Conservation (phyloP, 768 basidiomycete species). For the Rickenella mellea region DNA sequence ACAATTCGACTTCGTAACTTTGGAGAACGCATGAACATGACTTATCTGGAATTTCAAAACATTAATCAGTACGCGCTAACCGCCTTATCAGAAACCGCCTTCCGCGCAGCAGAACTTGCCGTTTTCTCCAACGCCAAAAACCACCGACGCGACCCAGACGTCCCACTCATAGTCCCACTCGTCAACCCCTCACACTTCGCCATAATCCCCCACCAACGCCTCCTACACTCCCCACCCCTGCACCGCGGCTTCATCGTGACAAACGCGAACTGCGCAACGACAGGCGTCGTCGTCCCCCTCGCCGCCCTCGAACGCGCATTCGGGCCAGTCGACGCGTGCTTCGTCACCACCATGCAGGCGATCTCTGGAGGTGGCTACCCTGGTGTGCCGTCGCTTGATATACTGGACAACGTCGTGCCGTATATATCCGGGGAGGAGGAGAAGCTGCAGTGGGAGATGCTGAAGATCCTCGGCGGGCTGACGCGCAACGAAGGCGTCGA, state of each 20-base stretch:
- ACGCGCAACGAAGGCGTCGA: conserved; percentile 32
- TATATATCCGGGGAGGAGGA: conserved; percentile 92
- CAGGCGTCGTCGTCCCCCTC: conserved; percentile 86
- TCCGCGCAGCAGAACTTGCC: conserved; percentile 78
- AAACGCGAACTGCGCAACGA: conserved; percentile 98
- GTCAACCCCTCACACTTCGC: conserved; percentile 83
- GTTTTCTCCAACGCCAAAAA: conserved; percentile 99
- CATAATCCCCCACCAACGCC: conserved; percentile 77
- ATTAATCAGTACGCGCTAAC: neutral
- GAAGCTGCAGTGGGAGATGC: conserved; percentile 98
- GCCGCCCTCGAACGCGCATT: conserved; percentile 83
- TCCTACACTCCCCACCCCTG: conserved; percentile 55
- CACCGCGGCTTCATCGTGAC: conserved; percentile 91
- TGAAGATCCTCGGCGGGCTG: conserved; percentile 91
- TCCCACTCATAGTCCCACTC: conserved; percentile 93
- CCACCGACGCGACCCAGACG: conserved; percentile 82
- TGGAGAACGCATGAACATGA: too few relatives aligned
- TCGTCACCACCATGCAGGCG: conserved; percentile 96
- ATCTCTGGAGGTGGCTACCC: conserved; percentile 98
- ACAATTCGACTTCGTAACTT: too few relatives aligned
- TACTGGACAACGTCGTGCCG: conserved; percentile 93
- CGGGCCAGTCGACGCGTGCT: conserved; percentile 84
- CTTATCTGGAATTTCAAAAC: conserved; percentile 1
- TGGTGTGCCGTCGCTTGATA: conserved; percentile 81
- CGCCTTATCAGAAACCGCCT: conserved; percentile 62